A percentile compares a stretch with the other conserved stretches of the same genome.
Evolutionary conservation across 1,284 basidiomycete genomes (phyloP).

Genomic region (Pulchroboletus neoregius): DNA sequence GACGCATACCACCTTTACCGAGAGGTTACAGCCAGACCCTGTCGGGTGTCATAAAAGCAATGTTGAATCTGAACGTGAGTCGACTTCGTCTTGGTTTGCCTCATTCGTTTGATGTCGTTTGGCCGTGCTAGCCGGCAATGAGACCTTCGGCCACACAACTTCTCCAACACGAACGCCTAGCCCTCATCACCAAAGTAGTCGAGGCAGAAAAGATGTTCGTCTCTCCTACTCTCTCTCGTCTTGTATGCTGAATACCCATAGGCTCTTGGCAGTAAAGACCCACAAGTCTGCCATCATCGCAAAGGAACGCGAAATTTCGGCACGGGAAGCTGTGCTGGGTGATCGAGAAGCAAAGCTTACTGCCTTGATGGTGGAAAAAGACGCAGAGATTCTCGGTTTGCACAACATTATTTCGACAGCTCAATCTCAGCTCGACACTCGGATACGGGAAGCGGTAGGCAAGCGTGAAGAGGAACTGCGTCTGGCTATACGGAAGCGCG

Average conservation of each 20-base stretch:
- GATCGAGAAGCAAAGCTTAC: conserved; percentile 54
- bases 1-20: conserved; percentile 82
- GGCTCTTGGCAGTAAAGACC: conserved; percentile 57
- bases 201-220: conserved; percentile 77
- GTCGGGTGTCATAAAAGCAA: conserved; percentile 73
- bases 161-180: conserved; percentile 71
- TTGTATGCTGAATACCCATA: conserved; percentile 27
- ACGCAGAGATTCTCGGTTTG: conserved; percentile 53
- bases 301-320: conserved; percentile 63
- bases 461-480: conserved; percentile 63
- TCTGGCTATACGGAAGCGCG: conserved; percentile 59
- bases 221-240: neutral
- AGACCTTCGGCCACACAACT: conserved; percentile 77
- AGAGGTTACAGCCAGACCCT: conserved; percentile 75
- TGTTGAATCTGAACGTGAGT: conserved; percentile 82
- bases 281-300: conserved; percentile 51
- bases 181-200: conserved; percentile 67
- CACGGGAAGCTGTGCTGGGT: conserved; percentile 51
- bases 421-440: conserved; percentile 44
- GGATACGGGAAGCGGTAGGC: conserved; percentile 57
- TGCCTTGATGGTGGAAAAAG: conserved; percentile 50
- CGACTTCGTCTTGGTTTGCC: neutral
- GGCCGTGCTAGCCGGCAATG: conserved; percentile 64
- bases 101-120: neutral
- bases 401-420: conserved; percentile 39